These are phyloP conservation scores for Citrus medica DNA, from an alignment of 345 rosid genomes.

Conservation along the genomic window DNA sequence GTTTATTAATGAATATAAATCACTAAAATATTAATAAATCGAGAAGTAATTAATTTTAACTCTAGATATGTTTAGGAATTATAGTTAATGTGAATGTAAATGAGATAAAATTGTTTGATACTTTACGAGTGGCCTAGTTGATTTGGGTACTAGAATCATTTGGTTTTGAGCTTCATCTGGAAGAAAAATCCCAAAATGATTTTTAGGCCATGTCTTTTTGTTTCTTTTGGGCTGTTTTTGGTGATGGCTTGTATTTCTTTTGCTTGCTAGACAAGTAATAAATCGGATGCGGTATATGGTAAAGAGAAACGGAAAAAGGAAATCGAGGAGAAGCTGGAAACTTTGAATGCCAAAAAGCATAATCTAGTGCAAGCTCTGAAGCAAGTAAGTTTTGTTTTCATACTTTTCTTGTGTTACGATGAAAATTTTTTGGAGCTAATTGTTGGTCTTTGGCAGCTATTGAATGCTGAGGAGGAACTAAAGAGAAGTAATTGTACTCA, in stretches of 20 bases:
- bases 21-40: neutral
- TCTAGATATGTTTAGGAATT: neutral
- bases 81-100: neutral
- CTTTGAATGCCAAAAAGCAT: conserved; percentile 84
- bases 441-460: conserved; percentile 41
- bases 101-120: neutral
- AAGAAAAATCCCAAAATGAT: neutral
- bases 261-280: conserved; percentile 33
- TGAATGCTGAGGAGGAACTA: conserved; percentile 86
- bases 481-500: conserved; percentile 55
- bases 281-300: conserved; percentile 30
- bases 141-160: neutral
- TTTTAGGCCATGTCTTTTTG: neutral
- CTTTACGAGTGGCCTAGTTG: neutral
- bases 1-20: neutral
- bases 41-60: neutral
- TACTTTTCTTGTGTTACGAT: neutral
- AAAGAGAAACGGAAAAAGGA: conserved; percentile 59
- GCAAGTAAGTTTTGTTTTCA: conserved; percentile 45
- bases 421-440: neutral
- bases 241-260: neutral
- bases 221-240: neutral
- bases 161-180: neutral
- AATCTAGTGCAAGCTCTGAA: conserved; percentile 82
- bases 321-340: conserved; percentile 65